Base-by-base conservation (phyloP, 306 rosid species). In the Coriaria nepalensis region DNA sequence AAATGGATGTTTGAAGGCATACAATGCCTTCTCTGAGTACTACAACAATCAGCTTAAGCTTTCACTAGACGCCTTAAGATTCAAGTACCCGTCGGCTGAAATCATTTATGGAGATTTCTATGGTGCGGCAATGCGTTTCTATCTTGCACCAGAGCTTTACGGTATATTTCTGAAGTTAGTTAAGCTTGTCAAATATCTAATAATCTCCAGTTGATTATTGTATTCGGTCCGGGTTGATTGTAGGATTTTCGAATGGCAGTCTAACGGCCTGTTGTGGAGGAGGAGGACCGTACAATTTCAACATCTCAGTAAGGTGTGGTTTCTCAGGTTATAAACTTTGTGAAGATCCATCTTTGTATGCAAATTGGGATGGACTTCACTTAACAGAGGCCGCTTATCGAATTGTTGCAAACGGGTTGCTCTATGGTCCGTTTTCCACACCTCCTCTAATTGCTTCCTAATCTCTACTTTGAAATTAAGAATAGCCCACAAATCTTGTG, bases 51-150 rank as follows among this genome's bases (percentile, higher is more conserved):
- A 50, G n/a, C 78, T 78, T 43, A 58, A 68, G 40, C 4, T 5
- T 43, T 71, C 65, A 64, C 6, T 71, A 14, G 0, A 39, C 7
- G 61, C 35, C 39, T 66, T 78, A 42, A 61, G 41, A 37, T 32
- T 2, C 29, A 66, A 50, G 14, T 13, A 74, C 57, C 76, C 78
- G 6, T 33, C 39, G 8, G 54, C 50, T 11, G 47, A 37, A 20
- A 68, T 78, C 54, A 65, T 74, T 12, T 74, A 74, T 47, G 78
- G 62, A 4, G 81, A 78, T 59, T 74, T 71, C 14, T 68, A 71
- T 60, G 56, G 71, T 43, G 66, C 72, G 12, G 49, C 61, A 3
- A 52, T 65, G 63, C 47, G 52, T 12, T 49, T 78, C 5, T 78
- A 45, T 40, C 55, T 47, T 0, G 2, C 66, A 41, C 78, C 86